Base-by-base conservation (phyloP, 1,139 yeast species). In the Taiozyma sp. region DNA sequence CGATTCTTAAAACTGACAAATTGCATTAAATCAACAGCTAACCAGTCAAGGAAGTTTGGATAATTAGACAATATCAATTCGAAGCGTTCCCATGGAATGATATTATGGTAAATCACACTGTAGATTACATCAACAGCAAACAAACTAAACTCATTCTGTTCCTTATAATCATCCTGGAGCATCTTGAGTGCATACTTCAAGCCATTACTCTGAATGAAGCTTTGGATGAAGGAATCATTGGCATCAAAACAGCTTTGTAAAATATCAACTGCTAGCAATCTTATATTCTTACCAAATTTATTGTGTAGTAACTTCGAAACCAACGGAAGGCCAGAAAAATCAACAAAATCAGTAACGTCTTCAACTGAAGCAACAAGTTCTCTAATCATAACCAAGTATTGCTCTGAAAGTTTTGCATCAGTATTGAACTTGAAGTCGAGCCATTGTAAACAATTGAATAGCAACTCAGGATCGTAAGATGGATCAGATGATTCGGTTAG, bases 141-240 rank as follows among this genome's bases (percentile, higher is more conserved):
- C 38, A 71, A 55, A 0, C 83, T 79, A 54, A 80, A 73, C 12
- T 71, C 72, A 0, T 79, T 78, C 7, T 73, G 69, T 5, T 67
- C 53, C 47, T 73, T 77, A 53, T 73, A 76, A 55, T 80, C 84
- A 57, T 80, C 87, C 56, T 80, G 83, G 4, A 81, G 71, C 54
- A 82, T 73, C 52, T 75, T 75, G 4, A 80, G 67, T 39, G 80
- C 65, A n/a, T 76, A 70, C 48, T 74, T 70, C 24, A 83, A 65
- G 0, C 87, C 86, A 12, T 87, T 87, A 58, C 81, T 73, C 4
- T 83, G 74, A 4, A 81, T 72, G 57, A 81, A 78, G 74, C 76
- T 72, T 7, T 77, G 73, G 29, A 81, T 61, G 0, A 79, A 75
- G 42, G 66, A 63, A 19, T 71, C 72, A 8, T 79, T 71, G 7